Base-by-base conservation (phyloP, 768 basidiomycete genomes). In the Termitomyces sp. region DNA sequence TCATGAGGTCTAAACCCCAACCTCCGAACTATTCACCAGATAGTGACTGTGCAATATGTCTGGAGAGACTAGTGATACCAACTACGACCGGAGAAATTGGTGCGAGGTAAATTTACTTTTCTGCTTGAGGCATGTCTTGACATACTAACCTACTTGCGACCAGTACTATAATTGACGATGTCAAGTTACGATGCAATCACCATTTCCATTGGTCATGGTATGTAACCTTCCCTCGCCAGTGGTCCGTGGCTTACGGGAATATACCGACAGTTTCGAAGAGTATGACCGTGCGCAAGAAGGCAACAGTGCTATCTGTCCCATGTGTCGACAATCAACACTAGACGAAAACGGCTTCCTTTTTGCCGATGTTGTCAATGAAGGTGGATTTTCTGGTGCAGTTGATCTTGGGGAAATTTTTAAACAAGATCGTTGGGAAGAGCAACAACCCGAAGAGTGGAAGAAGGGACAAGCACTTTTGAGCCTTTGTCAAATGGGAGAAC, bases 181-280 rank as follows among this genome's bases (percentile, higher is more conserved):
- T 56, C 42, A 56, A 56, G 29, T 32, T 56, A 20, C 49, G 54
- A 16, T 56, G 54, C n/a, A 42, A 41, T 16, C 54, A 56, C 20
- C 54, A 56, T 32, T 56, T 56, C 16, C 54, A 56, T 16, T 56
- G 54, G 54, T 50, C 49, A 45, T 56, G 54, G 54, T 56, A 27
- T 33, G 49, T 50, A 25, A 27, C 32, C 15, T 18, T 38, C 7
- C 11, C 5, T 39, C 13, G 2, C n/a, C 9, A 20, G 22, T 53
- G 7, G 10, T 10, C 13, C 13, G 32, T 44, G n/a, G 5, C 33
- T 23, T 5, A 36, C 29, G 1, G 3, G 5, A 20, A 51, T 50
- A 29, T 51, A n/a, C n/a, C n/a, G n/a, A n/a, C n/a, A 58, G 53
- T 51, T 55, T 54, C 12, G 53, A 45, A 15, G 57, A 58, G 11